These are phyloP conservation scores for Pseudomassariella vexata DNA, from an alignment of 2,329 filamentous ascomycete species.

Conservation along the genomic window DNA sequence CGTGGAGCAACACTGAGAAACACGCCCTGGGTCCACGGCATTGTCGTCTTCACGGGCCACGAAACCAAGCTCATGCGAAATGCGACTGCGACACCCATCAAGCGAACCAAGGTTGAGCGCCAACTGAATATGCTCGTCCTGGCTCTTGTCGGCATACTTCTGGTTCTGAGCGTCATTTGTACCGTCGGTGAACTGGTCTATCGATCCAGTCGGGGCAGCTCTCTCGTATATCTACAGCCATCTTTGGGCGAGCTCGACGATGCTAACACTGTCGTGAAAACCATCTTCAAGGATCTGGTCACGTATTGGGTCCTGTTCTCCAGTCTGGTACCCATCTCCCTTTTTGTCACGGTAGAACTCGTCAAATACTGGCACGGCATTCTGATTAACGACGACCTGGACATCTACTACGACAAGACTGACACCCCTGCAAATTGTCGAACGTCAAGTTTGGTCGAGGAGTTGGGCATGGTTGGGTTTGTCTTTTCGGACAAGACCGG, in stretches of 20 bases:
- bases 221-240: slow-evolving; percentile 69
- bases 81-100: slow-evolving; percentile 93
- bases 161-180: slow-evolving; percentile 80
- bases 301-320: slow-evolving; percentile 99
- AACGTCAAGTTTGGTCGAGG: slow-evolving; percentile 93
- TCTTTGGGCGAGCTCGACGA: slow-evolving; percentile 57
- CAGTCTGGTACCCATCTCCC: slow-evolving; percentile 90
- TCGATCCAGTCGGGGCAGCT: slow-evolving; percentile 55
- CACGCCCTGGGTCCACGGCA: slow-evolving; percentile 93
- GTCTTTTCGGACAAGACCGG: slow-evolving; percentile 99
- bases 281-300: slow-evolving; percentile 90
- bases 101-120: slow-evolving; percentile 90
- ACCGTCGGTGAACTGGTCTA: slow-evolving; percentile 86
- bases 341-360: slow-evolving; percentile 95
- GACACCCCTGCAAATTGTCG: slow-evolving; percentile 94
- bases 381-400: slow-evolving; percentile 92
- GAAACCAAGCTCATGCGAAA: slow-evolving; percentile 99
- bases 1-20: slow-evolving; percentile 92
- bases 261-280: slow-evolving; percentile 52
- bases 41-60: slow-evolving; percentile 95
- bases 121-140: slow-evolving; percentile 93
- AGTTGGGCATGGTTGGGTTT: slow-evolving; percentile 95
- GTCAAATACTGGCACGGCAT: slow-evolving; percentile 99
- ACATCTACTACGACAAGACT: slow-evolving; percentile 95
- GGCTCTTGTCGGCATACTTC: slow-evolving; percentile 77